Evolutionary conservation across 176 grass and related monocot species (phyloP), one percentile per base, ranked within the genome.

Genomic region (Otatea glauca): DNA sequence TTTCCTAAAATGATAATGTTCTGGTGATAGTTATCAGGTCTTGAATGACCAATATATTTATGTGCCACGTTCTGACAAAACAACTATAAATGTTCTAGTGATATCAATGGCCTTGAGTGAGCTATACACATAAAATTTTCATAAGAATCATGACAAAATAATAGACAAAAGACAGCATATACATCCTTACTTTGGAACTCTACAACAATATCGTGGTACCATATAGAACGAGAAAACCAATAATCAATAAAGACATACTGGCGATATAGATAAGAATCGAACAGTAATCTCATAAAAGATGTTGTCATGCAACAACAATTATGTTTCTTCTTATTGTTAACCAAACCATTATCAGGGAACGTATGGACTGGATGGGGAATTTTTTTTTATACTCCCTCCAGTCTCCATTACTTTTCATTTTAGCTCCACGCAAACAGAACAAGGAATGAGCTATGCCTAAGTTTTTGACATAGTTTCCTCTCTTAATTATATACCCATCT

Each of bases 151-250:
- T n/a, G 20, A 24, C 23, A 70, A 58, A 25, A 9, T 81, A 53
- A 38, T 21, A 39, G 72, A 38, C 9, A 32, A 75, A 75, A 75
- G 72, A 75, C 17, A 75, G 50, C 72, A 58, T 38, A n/a, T 56
- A n/a, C 27, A 35, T 20, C 48, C 14, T 74, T 75, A 14, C 43
- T 72, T 55, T 35, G 45, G 29, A 51, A 75, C 32, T 51, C 25
- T 75, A 35, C 1, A 38, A 49, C 29, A 75, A 20, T 21, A 18
- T 51, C 49, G 35, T 20, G 27, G 27, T 56, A 34, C 7, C 23
- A 21, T 17, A 74, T 15, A 74, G 70, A 53, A 3, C 6, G 35
- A 54, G 27, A 25, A 13, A 53, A 20, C 25, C 7, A 18, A 74
- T 74, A 74, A 74, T 74, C 49, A 20, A 75, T 6, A 32, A 32